These are phyloP conservation scores for Globisporangium orthogonon DNA, from an alignment of 352 stramenopile species.

Conservation along the genomic window DNA sequence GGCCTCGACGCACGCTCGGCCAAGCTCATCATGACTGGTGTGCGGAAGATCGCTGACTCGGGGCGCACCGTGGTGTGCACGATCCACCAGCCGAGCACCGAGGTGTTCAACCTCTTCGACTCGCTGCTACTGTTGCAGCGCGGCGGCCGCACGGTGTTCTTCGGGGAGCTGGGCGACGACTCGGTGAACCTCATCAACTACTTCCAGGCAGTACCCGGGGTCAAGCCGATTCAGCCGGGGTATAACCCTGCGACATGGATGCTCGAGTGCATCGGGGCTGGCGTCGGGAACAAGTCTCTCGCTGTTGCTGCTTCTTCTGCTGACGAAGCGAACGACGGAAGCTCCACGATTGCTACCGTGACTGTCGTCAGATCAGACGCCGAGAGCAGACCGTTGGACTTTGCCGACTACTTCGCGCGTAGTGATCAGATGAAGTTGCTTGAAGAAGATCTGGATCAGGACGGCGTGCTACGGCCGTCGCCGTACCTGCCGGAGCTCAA, in stretches of 20 bases:
- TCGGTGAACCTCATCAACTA: slow-evolving; percentile 45
- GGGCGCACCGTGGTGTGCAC: slow-evolving; percentile 85
- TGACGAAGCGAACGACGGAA: neutral
- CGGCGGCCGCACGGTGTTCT: slow-evolving; percentile 46
- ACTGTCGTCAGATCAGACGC: neutral
- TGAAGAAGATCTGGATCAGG: slow-evolving; percentile 33
- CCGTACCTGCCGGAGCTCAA: slow-evolving; percentile 25
- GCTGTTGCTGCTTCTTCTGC: neutral
- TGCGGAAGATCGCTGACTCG: slow-evolving; percentile 79
- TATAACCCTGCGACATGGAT: slow-evolving; percentile 28
- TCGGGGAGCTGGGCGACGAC: slow-evolving; percentile 43
- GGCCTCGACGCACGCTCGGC: slow-evolving; percentile 85
- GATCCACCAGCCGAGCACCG: slow-evolving; percentile 88
- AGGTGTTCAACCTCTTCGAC: slow-evolving; percentile 89
- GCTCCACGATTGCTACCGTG: neutral
- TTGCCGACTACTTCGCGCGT: slow-evolving; percentile 27
- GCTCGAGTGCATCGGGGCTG: slow-evolving; percentile 19
- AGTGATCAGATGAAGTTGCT: slow-evolving; percentile 29
- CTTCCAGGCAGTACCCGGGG: slow-evolving; percentile 32
- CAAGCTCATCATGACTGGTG: slow-evolving; percentile 81
- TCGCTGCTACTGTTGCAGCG: slow-evolving; percentile 70
- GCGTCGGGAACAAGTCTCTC: slow-evolving; percentile 12
- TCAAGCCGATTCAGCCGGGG: slow-evolving; percentile 53
- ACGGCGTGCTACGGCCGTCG: slow-evolving; percentile 31
- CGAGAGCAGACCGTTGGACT: slow-evolving; percentile 22